These are phyloP conservation scores for Backusella australiensis DNA, from an alignment of 192 early-diverging fungal species.

Conservation along the genomic window DNA sequence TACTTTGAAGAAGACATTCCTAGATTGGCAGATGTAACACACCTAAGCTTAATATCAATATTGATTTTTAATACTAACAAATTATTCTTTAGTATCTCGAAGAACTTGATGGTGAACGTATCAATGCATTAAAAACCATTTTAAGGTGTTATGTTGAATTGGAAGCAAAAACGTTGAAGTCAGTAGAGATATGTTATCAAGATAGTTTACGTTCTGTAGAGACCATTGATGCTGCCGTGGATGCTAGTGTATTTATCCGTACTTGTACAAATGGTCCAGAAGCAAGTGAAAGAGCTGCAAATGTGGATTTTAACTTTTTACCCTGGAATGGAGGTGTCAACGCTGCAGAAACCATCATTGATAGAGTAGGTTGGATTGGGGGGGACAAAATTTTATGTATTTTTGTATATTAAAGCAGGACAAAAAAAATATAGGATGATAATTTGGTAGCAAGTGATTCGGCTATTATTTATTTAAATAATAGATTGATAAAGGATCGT, in stretches of 20 bases:
- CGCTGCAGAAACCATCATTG: slow-evolving; percentile 19
- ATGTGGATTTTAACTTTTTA: slow-evolving; percentile 27
- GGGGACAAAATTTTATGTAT: not conserved
- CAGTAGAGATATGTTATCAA: slow-evolving; percentile 35
- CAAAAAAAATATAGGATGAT: slow-evolving; percentile 23
- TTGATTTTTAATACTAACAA: not conserved
- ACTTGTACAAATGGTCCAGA: slow-evolving; percentile 25
- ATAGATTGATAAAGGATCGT: slow-evolving; percentile 60
- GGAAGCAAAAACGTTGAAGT: slow-evolving; percentile 38
- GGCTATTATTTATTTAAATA: slow-evolving; percentile 60
- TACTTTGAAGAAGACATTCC: slow-evolving; percentile 66
- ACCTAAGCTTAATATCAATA: not conserved
- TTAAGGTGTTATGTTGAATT: slow-evolving; percentile 49
- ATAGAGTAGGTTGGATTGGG: slow-evolving; percentile 16
- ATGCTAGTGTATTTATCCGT: slow-evolving; percentile 53
- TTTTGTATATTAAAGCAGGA: not conserved
- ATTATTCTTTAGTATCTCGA: slow-evolving; percentile 52
- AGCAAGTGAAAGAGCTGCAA: slow-evolving; percentile 9
- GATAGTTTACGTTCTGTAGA: slow-evolving; percentile 32
- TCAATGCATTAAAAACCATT: slow-evolving; percentile 50
- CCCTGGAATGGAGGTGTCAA: slow-evolving; percentile 37
- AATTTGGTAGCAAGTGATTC: slow-evolving; percentile 57
- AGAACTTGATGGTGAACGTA: slow-evolving; percentile 54
- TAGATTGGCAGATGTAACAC: slow-evolving; percentile 50
- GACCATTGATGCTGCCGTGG: slow-evolving; percentile 49